Conservation (phyloP, 2,329 filamentous ascomycete genomes). For the Chaetothyriales sp. region DNA sequence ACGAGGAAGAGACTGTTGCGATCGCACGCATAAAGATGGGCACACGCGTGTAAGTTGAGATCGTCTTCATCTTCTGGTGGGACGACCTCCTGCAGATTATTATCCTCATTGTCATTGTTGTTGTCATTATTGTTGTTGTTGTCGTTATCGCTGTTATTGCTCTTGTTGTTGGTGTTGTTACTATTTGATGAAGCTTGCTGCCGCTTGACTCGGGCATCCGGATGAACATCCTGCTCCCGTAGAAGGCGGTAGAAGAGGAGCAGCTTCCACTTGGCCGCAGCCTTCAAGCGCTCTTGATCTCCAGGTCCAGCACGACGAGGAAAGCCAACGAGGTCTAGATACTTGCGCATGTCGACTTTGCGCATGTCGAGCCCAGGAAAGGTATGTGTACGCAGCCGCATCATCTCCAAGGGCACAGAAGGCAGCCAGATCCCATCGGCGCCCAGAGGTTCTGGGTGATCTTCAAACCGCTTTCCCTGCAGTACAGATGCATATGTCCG, state of each 20-base stretch:
- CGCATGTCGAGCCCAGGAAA: constrained; percentile 33
- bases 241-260: constrained; percentile 33
- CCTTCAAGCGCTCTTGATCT: constrained; percentile 7
- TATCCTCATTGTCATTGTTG: constrained; percentile 4
- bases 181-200: background rate
- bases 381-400: constrained; percentile 18
- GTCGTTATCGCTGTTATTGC: constrained; percentile 1
- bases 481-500: constrained; percentile 21
- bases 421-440: constrained; percentile 26
- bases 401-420: constrained; percentile 16
- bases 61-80: constrained; percentile 18
- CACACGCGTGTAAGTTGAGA: constrained; percentile 42
- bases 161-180: constrained; percentile 2
- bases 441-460: constrained; percentile 22
- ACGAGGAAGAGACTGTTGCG: constrained; percentile 40
- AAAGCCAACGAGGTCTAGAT: constrained; percentile 23
- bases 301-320: constrained; percentile 14
- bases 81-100: constrained; percentile 15
- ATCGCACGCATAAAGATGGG: constrained; percentile 43
- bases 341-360: constrained; percentile 38
- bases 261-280: constrained; percentile 26
- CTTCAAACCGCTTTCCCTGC: constrained; percentile 20
- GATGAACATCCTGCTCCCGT: constrained; percentile 23
- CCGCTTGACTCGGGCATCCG: constrained; percentile 9
- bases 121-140: background rate